Evolutionary conservation across 2,329 filamentous ascomycete genomes (phyloP).

Genomic region (Dryadomyces quercus-mongolicae): DNA sequence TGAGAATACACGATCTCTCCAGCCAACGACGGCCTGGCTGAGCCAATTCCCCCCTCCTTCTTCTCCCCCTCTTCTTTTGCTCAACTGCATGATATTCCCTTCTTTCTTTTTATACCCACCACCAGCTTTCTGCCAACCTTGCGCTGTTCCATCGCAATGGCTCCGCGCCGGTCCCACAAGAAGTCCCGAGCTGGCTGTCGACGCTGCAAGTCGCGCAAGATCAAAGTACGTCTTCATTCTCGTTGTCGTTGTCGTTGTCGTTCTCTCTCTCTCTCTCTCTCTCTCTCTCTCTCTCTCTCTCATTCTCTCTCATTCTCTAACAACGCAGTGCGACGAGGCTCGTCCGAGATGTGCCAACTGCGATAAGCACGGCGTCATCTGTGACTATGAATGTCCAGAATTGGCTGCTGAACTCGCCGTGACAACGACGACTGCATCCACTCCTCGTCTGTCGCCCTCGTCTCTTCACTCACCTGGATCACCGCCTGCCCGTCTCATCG

Average conservation of each 20-base stretch:
- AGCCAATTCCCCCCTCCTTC: neutral
- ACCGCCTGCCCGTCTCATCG: too few species aligned
- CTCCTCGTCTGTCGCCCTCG: neutral
- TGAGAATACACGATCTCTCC: constrained; percentile 8
- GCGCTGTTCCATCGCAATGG: constrained; percentile 37
- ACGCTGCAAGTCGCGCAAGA: constrained; percentile 55
- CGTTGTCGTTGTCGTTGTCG: neutral
- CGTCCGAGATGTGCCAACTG: constrained; percentile 56
- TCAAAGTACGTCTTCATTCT: constrained; percentile 42
- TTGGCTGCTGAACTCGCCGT: constrained; percentile 30
- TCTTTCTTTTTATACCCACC: neutral
- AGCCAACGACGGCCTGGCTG: constrained; percentile 8
- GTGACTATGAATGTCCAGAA: constrained; percentile 48
- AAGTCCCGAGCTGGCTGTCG: constrained; percentile 57
- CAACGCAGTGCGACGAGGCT: constrained; percentile 55
- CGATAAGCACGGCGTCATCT: constrained; percentile 52
- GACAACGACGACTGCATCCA: constrained; percentile 1
- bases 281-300: too few species aligned
- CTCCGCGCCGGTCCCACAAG: constrained; percentile 55
- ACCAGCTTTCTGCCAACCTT: too few species aligned
- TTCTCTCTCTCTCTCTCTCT: neutral
- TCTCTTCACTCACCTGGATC: too few species aligned
- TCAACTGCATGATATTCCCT: neutral
- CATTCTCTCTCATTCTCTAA: too few species aligned
- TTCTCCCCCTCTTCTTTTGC: neutral